Conservation (phyloP, 75 land plant genomes). For the Gnetum montanum region DNA sequence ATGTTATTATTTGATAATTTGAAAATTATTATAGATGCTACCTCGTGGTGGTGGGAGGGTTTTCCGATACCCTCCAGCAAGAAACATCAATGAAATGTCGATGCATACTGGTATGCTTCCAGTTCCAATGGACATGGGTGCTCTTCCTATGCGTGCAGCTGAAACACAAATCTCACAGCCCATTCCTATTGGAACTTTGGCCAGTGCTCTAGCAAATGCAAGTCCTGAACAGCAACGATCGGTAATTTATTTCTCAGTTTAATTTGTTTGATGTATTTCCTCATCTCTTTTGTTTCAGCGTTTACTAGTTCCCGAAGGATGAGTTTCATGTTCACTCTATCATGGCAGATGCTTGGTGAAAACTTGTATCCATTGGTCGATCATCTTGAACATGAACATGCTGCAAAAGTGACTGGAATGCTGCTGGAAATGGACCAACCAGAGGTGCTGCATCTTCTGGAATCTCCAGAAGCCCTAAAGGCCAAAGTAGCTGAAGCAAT, state of each 20-base stretch:
- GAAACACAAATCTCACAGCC: slow-evolving; percentile 54
- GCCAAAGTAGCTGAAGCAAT: slow-evolving; percentile 90
- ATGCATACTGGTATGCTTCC: slow-evolving; percentile 65
- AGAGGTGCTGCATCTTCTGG: slow-evolving; percentile 84
- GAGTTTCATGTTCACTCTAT: neutral
- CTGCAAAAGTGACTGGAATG: slow-evolving; percentile 99
- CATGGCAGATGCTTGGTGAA: slow-evolving; percentile 77
- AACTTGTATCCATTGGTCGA: slow-evolving; percentile 86
- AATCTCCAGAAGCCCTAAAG: slow-evolving; percentile 90
- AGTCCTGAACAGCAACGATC: slow-evolving; percentile 86
- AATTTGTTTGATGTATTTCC: neutral
- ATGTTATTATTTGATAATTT: no score
- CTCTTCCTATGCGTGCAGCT: slow-evolving; percentile 33
- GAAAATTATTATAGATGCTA: slow-evolving; percentile 44
- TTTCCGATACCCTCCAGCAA: slow-evolving; percentile 51
- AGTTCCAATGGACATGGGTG: slow-evolving; percentile 66
- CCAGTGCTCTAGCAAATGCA: slow-evolving; percentile 91
- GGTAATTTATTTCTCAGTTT: slow-evolving; percentile 20
- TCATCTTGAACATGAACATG: slow-evolving; percentile 73
- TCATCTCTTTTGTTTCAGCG: neutral
- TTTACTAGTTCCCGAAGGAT: neutral
- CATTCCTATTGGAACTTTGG: slow-evolving; percentile 63
- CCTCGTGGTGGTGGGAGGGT: slow-evolving; percentile 46
- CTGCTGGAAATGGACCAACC: slow-evolving; percentile 97
- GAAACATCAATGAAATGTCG: slow-evolving; percentile 40